phyloP scores from a whole-genome alignment of 2,329 filamentous ascomycete genomes.

The Alternaria longipes region DNA sequence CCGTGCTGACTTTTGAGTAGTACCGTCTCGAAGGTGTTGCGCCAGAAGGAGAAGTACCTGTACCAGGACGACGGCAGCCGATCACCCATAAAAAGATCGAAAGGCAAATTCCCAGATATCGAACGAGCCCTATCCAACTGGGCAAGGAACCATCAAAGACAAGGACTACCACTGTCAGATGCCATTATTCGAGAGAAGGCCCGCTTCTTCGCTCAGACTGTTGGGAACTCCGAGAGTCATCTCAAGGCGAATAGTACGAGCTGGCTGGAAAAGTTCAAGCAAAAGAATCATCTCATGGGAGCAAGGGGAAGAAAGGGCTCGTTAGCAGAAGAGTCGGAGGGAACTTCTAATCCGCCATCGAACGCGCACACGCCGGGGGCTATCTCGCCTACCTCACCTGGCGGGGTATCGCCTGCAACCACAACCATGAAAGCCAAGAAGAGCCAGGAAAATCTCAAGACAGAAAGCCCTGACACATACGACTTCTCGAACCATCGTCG shows the following conservation, averaged over 20 bases:
- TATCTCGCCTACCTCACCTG: constrained; percentile 78
- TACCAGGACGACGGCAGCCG: constrained; percentile 79
- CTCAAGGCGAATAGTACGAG: constrained; percentile 74
- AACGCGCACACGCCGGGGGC: constrained; percentile 70
- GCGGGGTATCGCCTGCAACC: constrained; percentile 73
- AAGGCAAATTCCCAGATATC: constrained; percentile 88
- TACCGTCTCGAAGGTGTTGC: constrained; percentile 97
- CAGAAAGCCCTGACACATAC: constrained; percentile 65
- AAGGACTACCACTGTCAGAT: constrained; percentile 77
- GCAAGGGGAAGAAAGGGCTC: constrained; percentile 65
- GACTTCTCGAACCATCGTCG: constrained; percentile 70
- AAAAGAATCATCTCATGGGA: constrained; percentile 75
- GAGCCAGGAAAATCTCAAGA: constrained; percentile 73
- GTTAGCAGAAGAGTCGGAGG: constrained; percentile 73
- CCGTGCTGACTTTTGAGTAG: constrained; percentile 60
- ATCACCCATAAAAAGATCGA: constrained; percentile 82
- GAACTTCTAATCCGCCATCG: constrained; percentile 64
- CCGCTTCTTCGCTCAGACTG: constrained; percentile 78
- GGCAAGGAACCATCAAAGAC: constrained; percentile 81
- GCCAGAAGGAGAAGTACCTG: constrained; percentile 94
- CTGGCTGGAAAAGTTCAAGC: constrained; percentile 96
- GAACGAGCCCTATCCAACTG: constrained; percentile 90
- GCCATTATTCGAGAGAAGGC: constrained; percentile 87
- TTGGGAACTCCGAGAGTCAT: constrained; percentile 75
- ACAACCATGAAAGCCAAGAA: constrained; percentile 69